These are phyloP conservation scores for Phytophthora uliginosa DNA, from an alignment of 352 stramenopile genomes.

Conservation along the genomic window DNA sequence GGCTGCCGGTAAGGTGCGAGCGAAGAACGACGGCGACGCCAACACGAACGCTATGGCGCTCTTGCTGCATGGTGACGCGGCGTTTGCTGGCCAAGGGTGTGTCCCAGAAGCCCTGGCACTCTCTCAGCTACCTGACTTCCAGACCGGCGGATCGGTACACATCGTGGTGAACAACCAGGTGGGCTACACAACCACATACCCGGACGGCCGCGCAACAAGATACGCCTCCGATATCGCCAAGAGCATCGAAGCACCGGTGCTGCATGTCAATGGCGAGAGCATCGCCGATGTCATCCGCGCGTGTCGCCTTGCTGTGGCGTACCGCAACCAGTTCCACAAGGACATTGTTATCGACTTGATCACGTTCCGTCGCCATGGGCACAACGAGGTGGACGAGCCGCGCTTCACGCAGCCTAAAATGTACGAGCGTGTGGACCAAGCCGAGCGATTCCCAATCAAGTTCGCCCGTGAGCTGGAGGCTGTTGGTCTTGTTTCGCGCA, in stretches of 20 bases:
- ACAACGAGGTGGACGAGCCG: constrained; percentile 93
- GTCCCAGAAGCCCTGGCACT: constrained; percentile 83
- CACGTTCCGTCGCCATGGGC: constrained; percentile 86
- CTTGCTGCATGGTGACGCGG: constrained; percentile 89
- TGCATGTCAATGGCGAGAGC: constrained; percentile 93
- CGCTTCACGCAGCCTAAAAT: constrained; percentile 92
- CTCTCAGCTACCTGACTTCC: constrained; percentile 83
- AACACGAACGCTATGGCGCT: constrained; percentile 77
- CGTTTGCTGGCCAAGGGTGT: constrained; percentile 89
- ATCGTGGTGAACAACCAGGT: constrained; percentile 94
- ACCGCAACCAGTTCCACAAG: constrained; percentile 87
- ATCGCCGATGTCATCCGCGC: constrained; percentile 82
- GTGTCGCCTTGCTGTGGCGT: constrained; percentile 77
- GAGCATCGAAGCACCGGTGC: constrained; percentile 78
- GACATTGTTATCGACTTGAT: constrained; percentile 91
- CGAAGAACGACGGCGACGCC: constrained; percentile 70
- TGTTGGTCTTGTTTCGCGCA: constrained; percentile 61
- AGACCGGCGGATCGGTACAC: constrained; percentile 83
- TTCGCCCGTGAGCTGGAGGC: constrained; percentile 77
- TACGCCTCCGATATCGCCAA: constrained; percentile 91
- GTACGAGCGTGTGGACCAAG: constrained; percentile 80
- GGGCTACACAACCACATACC: constrained; percentile 90
- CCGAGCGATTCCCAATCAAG: constrained; percentile 73
- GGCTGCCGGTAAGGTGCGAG: constrained; percentile 84
- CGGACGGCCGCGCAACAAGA: constrained; percentile 80